phyloP scores from a whole-genome alignment of 2,329 filamentous ascomycete genomes.

The Trichoderma sp. region DNA sequence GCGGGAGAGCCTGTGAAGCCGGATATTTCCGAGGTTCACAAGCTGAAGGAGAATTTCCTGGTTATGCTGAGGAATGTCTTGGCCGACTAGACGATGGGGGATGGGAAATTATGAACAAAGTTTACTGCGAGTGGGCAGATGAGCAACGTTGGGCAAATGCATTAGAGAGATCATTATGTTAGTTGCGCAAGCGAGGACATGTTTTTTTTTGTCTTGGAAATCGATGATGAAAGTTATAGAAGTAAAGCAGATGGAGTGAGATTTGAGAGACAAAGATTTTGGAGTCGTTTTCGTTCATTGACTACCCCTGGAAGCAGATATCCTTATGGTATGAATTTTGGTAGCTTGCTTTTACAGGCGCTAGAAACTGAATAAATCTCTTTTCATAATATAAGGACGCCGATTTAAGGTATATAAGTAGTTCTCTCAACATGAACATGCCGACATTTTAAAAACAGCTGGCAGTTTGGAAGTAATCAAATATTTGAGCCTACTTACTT shows the following conservation, averaged over 20 bases:
- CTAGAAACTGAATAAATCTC: not conserved
- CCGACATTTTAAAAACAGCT: not conserved
- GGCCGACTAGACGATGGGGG: constrained; percentile 57
- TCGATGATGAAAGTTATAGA: not conserved
- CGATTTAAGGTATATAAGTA: not conserved
- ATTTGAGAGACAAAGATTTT: not conserved
- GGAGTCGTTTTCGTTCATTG: not conserved
- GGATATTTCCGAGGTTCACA: constrained; percentile 73
- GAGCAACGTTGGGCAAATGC: not conserved
- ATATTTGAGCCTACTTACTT: not conserved
- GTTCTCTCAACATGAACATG: not conserved
- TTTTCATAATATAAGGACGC: not conserved
- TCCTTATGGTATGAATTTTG: not conserved
- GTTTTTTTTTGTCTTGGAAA: not conserved
- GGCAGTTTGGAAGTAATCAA: not conserved
- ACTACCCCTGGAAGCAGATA: not conserved
- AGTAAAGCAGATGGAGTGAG: not conserved
- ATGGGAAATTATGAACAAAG: not conserved
- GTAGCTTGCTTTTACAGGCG: not conserved
- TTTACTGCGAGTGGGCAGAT: not conserved
- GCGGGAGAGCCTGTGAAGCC: constrained; percentile 87
- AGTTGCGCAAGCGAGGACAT: not conserved
- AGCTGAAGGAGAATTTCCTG: constrained; percentile 77
- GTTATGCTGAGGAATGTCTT: constrained; percentile 80
- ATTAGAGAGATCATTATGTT: not conserved